Evolutionary conservation across 1,284 basidiomycete species (phyloP), one percentile per base, ranked within the genome.

Genomic region (Rhodotorula sp.): DNA sequence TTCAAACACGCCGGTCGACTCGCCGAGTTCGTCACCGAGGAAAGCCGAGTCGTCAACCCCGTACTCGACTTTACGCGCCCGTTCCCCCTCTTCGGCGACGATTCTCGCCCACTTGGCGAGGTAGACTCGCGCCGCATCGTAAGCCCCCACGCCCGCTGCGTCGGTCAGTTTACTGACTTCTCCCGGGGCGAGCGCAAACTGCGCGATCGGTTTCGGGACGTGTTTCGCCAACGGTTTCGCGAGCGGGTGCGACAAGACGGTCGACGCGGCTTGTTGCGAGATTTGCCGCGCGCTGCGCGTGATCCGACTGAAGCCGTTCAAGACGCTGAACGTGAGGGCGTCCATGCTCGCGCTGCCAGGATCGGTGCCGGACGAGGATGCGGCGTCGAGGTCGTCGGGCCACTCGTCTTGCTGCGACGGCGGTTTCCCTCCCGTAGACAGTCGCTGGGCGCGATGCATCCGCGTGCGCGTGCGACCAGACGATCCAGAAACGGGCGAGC

Each of bases 101-200:
- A 93, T 89, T 34, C 94, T 85, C 0, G 97, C 96, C 97, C 97
- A 99, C 46, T 92, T 87, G 1, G 97, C 97, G 14, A 99, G 87
- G 80, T 98, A 99, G 8, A 99, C 92, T 5, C 96, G 85, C 0
- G 97, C 96, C 69, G 91, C 91, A 81, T 99, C 97, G 80, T 96
- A 99, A 3, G 73, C 74, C 0, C 82, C 91, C 15, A 93, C 90
- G 7, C 91, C 92, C 21, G 91, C 91, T 78, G 91, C 89, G 80
- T 91, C 89, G 15, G 70, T 63, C 23, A 75, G n/a, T 8, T 68
- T 58, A 6, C 65, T 68, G 16, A 77, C 65, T 62, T 77, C 76
- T 20, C 76, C 76, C 2, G 71, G 71, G 1, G 74, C 76, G 58
- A 66, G 89, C 2, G 96, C 92, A 54, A 97, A 86, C 71, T 89